Conservation (phyloP, 1,284 basidiomycete species). For the Kalmanozyma brasiliensis region DNA sequence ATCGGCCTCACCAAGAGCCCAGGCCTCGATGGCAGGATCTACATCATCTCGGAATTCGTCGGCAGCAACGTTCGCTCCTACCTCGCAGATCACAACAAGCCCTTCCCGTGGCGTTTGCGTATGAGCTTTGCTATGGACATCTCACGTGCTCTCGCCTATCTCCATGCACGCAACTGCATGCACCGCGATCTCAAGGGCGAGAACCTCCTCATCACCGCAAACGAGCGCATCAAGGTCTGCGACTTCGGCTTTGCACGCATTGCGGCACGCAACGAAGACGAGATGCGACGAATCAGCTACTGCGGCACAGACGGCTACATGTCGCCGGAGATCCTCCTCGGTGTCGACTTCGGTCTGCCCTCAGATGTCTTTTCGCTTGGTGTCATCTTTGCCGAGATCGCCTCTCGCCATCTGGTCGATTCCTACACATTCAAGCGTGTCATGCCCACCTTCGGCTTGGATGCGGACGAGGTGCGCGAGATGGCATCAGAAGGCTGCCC, state of each 20-base stretch:
- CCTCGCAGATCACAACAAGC: constrained; percentile 59
- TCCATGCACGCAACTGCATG: constrained; percentile 83
- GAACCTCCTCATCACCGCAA: constrained; percentile 91
- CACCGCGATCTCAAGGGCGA: constrained; percentile 91
- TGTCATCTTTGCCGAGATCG: constrained; percentile 92
- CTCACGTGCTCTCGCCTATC: constrained; percentile 90
- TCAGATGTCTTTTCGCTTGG: constrained; percentile 95
- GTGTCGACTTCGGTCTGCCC: constrained; percentile 88
- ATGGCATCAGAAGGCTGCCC: constrained; percentile 83
- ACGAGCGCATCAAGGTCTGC: constrained; percentile 92
- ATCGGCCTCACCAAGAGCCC: constrained; percentile 91
- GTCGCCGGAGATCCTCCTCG: constrained; percentile 88
- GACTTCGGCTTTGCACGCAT: constrained; percentile 95
- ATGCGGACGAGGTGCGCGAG: constrained; percentile 77
- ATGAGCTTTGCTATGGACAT: constrained; percentile 95
- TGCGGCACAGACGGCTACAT: constrained; percentile 84
- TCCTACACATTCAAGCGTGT: constrained; percentile 66
- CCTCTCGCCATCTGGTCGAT: constrained; percentile 84
- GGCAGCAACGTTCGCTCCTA: constrained; percentile 59
- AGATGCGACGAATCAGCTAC: constrained; percentile 89
- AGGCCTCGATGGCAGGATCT: constrained; percentile 76
- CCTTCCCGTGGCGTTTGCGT: constrained; percentile 72
- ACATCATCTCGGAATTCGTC: constrained; percentile 66
- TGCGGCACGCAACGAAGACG: constrained; percentile 87
- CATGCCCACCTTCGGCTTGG: constrained; percentile 75